Evolutionary conservation across 495 filamentous ascomycete genomes (phyloP), one percentile per base, ranked within the genome.

Genomic region (Podospora anserina): DNA sequence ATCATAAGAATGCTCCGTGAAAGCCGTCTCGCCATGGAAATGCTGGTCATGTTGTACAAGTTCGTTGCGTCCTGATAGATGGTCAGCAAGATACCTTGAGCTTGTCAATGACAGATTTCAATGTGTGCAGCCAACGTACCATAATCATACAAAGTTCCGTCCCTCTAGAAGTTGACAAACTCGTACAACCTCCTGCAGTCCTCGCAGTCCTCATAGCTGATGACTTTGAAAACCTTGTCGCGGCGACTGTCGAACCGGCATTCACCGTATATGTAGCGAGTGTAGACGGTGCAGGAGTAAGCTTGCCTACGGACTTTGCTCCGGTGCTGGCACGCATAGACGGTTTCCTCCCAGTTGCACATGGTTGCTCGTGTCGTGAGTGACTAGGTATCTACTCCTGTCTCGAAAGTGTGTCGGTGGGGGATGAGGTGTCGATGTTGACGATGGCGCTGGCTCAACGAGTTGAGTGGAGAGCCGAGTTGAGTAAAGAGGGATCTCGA

Each of bases 281-380:
- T 70, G 19, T 72, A 72, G 58, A 72, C 62, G 61, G 61, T 62
- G 54, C 70, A 72, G 9, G 70, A 72, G 70, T 72, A 72, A 6
- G 67, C 64, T 62, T 64, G 63, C 27, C 65, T 62, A 44, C 70
- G 62, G 5, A 62, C 27, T 28, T 59, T 68, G 44, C 69, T 63
- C 18, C 28, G 30, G 63, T 72, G 67, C 0, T 63, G 64, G 68
- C 70, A 72, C 11, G 68, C 68, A 49, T 66, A 72, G 9, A 63
- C 30, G 49, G 61, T 72, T 27, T 70, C 49, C 55, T 72, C 70
- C 70, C 70, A 72, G 57, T 57, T 72, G 63, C 70, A 72, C 70
- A 72, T 72, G 34, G 28, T 59, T 56, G 19, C 23, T 44, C 4
- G 15, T 53, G 34, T 27, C 20, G 39, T 61, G 28, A 20, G 2